Conservation (phyloP, 2,329 filamentous ascomycete genomes). For the Alternaria sp. region DNA sequence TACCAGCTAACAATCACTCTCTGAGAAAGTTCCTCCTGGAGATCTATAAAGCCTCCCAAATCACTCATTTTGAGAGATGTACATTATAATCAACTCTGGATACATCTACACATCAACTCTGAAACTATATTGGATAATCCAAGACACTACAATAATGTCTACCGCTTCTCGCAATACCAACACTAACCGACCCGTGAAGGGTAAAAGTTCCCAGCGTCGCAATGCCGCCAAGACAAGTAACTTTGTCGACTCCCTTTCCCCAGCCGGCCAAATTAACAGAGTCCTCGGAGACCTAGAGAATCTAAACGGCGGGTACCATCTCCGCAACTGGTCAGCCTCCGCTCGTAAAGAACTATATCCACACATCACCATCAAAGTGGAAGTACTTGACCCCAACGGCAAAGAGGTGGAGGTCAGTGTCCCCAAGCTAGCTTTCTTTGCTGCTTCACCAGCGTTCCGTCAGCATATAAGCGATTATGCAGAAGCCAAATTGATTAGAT, state of each 20-base stretch:
- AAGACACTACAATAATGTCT: background rate
- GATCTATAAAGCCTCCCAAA: background rate
- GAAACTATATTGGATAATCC: background rate
- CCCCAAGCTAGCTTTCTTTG: conserved; percentile 12
- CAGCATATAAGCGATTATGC: background rate
- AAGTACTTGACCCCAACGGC: background rate
- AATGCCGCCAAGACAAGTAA: background rate
- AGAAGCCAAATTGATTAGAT: background rate
- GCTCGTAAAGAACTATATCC: conserved; percentile 9
- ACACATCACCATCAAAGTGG: conserved; percentile 3
- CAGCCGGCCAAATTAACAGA: conserved; percentile 11
- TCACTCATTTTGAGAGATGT: background rate
- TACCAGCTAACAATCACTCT: no score
- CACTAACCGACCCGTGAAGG: background rate
- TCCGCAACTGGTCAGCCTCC: conserved; percentile 13
- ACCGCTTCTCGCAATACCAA: background rate
- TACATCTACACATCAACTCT: background rate
- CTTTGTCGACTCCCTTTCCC: conserved; percentile 7
- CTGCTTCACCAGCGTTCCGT: conserved; percentile 11
- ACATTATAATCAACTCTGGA: background rate
- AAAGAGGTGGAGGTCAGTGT: conserved; percentile 3
- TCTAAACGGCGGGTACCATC: conserved; percentile 8
- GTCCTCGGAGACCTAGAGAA: conserved; percentile 9
- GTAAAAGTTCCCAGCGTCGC: background rate
- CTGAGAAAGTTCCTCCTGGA: background rate